Percentiles rank a stretch among this genome's conserved stretches.
These are phyloP conservation scores for Trichoderma brevicompactum DNA, from an alignment of 2,329 filamentous ascomycete genomes.

Conservation along the genomic window DNA sequence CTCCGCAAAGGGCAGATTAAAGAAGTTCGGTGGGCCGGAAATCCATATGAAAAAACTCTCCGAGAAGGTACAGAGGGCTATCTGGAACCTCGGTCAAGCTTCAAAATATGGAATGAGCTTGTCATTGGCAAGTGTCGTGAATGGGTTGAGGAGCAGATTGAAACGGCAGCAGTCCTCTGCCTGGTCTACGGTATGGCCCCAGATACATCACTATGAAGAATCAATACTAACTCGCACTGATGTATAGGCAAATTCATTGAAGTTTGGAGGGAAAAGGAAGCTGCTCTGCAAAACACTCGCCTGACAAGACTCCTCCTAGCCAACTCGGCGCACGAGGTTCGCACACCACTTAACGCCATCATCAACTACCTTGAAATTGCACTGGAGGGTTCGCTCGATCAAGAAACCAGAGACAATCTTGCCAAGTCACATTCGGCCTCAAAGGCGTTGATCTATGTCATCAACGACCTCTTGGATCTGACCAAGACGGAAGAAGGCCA, in stretches of 20 bases:
- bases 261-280: slow-evolving; percentile 90
- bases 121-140: slow-evolving; percentile 82
- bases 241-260: slow-evolving; percentile 74
- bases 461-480: slow-evolving; percentile 87
- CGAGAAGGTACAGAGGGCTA: slow-evolving; percentile 73
- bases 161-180: slow-evolving; percentile 85
- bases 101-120: slow-evolving; percentile 80
- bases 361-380: slow-evolving; percentile 95
- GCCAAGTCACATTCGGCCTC: slow-evolving; percentile 86
- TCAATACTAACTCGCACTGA: background rate
- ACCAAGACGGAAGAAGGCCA: slow-evolving; percentile 87
- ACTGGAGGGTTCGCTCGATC: slow-evolving; percentile 76
- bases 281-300: slow-evolving; percentile 78
- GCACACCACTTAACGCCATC: slow-evolving; percentile 88
- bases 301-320: slow-evolving; percentile 78
- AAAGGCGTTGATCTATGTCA: slow-evolving; percentile 90
- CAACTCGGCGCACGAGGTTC: slow-evolving; percentile 89
- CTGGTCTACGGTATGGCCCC: slow-evolving; percentile 72
- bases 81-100: slow-evolving; percentile 78
- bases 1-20: slow-evolving; percentile 78
- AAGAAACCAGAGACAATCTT: slow-evolving; percentile 83
- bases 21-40: slow-evolving; percentile 85
- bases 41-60: slow-evolving; percentile 79
- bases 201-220: background rate
- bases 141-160: slow-evolving; percentile 87